Evolutionary conservation across 2,329 filamentous ascomycete species (phyloP), one percentile per base, ranked within the genome.

Genomic region (Colletotrichum godetiae): DNA sequence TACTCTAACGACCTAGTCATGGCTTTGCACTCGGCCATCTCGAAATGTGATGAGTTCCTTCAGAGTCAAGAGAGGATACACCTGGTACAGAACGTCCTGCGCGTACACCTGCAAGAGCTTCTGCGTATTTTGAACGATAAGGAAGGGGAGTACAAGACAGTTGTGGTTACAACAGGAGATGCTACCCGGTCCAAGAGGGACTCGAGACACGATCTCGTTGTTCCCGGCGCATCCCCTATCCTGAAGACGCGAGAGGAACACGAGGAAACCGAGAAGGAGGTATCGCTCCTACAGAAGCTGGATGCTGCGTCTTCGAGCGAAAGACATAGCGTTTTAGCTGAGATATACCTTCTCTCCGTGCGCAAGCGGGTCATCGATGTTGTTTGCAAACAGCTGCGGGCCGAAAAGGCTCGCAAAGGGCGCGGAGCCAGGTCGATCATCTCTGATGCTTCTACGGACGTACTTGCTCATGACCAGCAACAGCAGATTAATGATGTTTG

Each of bases 41-140:
- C 53, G 3, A 77, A 77, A 35, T 75, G 75, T 5, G 74, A 68
- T 3, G 68, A 60, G 24, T 77, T 81, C 5, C 70, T 73, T 8
- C 74, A 72, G 3, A 68, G 71, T 1, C 80, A 81, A 22, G 78
- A 80, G 3, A 79, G 81, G 56, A 77, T 29, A 4, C n/a, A 31
- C 5, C 67, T 84, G 7, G 85, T 88, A 1, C 81, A 82, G 24
- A 80, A 86, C 55, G 86, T 89, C 3, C 74, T 89, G 13, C 83
- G 87, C 10, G 83, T 84, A 46, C 87, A 89, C 68, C 79, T 89
- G 52, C 87, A 89, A 74, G 84, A 86, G 67, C 81, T 88, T 0
- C 74, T 89, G 2, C 79, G 79, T 11, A 81, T 87, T 29, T 82
- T 89, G 49, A 89, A 88, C 70, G 78, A 81, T 22, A 37, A 59